Percentiles rank a stretch among this genome's conserved stretches.
phyloP scores from a whole-genome alignment of 441 rosid species.

The Bruguiera hainesii region DNA sequence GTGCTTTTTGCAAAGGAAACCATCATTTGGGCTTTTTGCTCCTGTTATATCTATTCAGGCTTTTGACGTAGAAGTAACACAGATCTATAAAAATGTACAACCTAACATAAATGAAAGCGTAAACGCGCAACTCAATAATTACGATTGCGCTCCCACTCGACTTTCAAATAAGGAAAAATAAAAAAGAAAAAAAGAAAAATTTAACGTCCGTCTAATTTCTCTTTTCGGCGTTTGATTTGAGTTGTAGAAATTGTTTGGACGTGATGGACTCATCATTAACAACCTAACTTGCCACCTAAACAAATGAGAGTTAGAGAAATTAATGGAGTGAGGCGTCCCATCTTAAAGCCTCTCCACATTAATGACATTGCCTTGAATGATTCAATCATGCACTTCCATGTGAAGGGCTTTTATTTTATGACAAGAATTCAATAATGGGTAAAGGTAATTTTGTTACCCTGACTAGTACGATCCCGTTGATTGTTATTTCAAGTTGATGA shows the following conservation, averaged over 20 bases:
- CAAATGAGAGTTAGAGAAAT: background rate
- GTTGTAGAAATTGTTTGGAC: background rate
- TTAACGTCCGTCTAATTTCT: too few relatives aligned
- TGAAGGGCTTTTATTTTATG: conserved; percentile 9
- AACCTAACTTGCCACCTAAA: conserved; percentile 1
- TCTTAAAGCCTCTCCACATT: too few relatives aligned
- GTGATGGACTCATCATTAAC: conserved; percentile 14
- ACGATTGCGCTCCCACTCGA: too few relatives aligned
- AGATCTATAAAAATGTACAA: too few relatives aligned
- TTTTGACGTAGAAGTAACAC: too few relatives aligned
- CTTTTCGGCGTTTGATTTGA: conserved; percentile 1
- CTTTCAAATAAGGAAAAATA: too few relatives aligned
- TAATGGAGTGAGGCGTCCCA: background rate
- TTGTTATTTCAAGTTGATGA: too few relatives aligned
- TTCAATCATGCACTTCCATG: conserved; percentile 10
- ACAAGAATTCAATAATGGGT: background rate
- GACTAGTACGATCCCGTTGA: too few relatives aligned
- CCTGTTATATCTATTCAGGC: too few relatives aligned
- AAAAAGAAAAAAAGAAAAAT: too few relatives aligned
- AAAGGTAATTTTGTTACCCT: background rate
- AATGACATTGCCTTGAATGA: background rate
- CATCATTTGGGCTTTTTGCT: background rate
- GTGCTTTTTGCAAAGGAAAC: conserved; percentile 5
- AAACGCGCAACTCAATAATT: too few relatives aligned
- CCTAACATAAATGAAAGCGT: too few relatives aligned